phyloP scores from a whole-genome alignment of 106 monocot species.

The Dendrobium officinale region DNA sequence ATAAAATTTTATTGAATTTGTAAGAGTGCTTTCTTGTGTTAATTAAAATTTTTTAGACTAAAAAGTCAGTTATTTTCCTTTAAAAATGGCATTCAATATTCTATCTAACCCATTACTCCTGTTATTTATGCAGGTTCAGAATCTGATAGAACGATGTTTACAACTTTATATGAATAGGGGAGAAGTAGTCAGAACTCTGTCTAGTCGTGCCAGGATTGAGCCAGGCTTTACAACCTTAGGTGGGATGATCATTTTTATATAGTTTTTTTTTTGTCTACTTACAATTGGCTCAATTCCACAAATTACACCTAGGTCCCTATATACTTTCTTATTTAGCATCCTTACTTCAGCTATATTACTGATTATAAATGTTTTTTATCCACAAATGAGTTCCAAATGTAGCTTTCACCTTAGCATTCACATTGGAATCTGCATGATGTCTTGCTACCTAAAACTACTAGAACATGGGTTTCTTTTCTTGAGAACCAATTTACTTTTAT shows the following conservation, averaged over 20 bases:
- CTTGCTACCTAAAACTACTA: background rate
- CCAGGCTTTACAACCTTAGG: slow-evolving; percentile 94
- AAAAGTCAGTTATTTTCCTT: background rate
- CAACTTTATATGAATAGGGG: slow-evolving; percentile 91
- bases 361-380: background rate
- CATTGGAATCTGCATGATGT: background rate
- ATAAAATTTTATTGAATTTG: too few relatives aligned
- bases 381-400: background rate
- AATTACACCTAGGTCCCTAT: background rate
- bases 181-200: slow-evolving; percentile 93
- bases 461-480: background rate
- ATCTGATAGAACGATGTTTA: slow-evolving; percentile 94
- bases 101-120: background rate
- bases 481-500: background rate
- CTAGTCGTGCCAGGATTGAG: slow-evolving; percentile 91
- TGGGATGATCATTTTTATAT: slow-evolving; percentile 4
- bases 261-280: background rate
- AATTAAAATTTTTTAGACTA: too few relatives aligned
- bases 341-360: background rate
- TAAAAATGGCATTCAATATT: background rate
- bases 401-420: background rate
- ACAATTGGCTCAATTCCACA: background rate
- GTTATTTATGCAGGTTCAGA: slow-evolving; percentile 70
- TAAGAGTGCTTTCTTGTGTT: too few relatives aligned
- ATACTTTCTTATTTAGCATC: background rate